phyloP scores from a whole-genome alignment of 495 filamentous ascomycete genomes.

The Penicillium longicatenatum region DNA sequence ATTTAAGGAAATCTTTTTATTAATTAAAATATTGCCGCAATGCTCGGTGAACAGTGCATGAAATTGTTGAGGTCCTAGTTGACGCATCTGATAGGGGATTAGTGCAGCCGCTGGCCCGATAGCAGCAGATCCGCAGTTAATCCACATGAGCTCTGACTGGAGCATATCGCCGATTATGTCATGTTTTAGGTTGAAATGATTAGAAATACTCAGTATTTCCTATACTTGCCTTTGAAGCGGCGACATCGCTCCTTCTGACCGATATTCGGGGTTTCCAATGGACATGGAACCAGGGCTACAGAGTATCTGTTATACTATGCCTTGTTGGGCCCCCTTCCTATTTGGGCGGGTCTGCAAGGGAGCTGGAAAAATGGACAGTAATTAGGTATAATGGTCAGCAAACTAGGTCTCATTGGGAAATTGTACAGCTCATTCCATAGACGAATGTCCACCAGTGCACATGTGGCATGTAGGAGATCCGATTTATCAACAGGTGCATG shows the following conservation, averaged over 20 bases:
- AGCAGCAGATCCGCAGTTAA: neutral
- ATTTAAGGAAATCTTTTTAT: neutral
- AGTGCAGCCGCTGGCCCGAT: constrained; percentile 2
- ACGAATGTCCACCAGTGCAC: too few species aligned
- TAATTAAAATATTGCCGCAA: neutral
- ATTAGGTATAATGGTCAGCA: too few species aligned
- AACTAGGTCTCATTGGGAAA: neutral
- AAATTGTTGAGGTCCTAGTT: neutral
- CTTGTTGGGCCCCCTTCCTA: neutral
- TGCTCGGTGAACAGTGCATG: neutral
- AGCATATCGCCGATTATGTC: neutral
- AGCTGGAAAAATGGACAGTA: too few species aligned
- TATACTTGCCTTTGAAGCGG: neutral
- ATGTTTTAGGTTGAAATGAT: neutral
- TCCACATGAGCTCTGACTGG: neutral
- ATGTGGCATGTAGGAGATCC: neutral
- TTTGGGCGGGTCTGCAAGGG: too few species aligned
- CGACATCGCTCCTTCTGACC: constrained; percentile 5
- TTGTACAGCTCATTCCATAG: neutral
- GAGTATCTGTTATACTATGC: neutral
- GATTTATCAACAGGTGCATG: neutral
- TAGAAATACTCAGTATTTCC: neutral
- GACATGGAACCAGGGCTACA: neutral
- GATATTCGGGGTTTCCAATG: neutral
- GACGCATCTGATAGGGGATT: neutral